A percentile compares a stretch with the other conserved stretches of the same genome.
phyloP scores from a whole-genome alignment of 176 grass and related monocot genomes.

The Coix lacrymajobi region DNA sequence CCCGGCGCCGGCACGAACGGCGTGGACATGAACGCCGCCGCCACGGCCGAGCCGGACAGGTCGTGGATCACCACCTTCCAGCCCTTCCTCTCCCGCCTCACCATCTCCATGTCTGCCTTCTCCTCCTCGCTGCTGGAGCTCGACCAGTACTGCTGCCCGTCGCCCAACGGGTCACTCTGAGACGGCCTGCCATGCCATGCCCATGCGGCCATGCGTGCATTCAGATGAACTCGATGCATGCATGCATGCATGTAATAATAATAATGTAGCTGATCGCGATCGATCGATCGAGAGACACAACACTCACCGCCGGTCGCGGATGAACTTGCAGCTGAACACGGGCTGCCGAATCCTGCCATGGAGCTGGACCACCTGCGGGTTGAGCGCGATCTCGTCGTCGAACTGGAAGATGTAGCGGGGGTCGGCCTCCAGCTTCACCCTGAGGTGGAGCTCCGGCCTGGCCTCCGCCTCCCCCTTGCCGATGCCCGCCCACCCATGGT shows the following conservation, averaged over 20 bases:
- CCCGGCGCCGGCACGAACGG: slow-evolving; percentile 85
- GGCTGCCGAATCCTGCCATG: slow-evolving; percentile 54
- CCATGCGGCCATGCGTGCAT: no score
- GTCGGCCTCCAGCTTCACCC: slow-evolving; percentile 64
- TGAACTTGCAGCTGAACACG: slow-evolving; percentile 95
- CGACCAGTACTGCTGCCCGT: slow-evolving; percentile 31
- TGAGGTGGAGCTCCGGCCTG: slow-evolving; percentile 50
- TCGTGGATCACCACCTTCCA: slow-evolving; percentile 91
- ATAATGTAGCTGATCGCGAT: neutral
- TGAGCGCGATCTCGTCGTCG: slow-evolving; percentile 56
- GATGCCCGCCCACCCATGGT: slow-evolving; percentile 63
- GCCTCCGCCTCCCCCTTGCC: slow-evolving; percentile 29
- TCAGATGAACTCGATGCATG: neutral
- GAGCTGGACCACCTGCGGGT: slow-evolving; percentile 66
- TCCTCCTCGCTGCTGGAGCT: slow-evolving; percentile 39
- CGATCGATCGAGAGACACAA: neutral
- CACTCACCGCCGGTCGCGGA: slow-evolving; percentile 48
- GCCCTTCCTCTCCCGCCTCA: slow-evolving; percentile 61
- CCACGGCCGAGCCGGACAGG: slow-evolving; percentile 79
- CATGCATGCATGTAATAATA: neutral
- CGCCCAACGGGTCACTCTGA: slow-evolving; percentile 35
- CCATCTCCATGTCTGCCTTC: slow-evolving; percentile 9
- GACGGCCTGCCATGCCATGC: no score
- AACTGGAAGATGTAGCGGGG: slow-evolving; percentile 83
- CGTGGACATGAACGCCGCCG: slow-evolving; percentile 84